Evolutionary conservation across 495 filamentous ascomycete genomes (phyloP).

Genomic region (Talaromyces liani): DNA sequence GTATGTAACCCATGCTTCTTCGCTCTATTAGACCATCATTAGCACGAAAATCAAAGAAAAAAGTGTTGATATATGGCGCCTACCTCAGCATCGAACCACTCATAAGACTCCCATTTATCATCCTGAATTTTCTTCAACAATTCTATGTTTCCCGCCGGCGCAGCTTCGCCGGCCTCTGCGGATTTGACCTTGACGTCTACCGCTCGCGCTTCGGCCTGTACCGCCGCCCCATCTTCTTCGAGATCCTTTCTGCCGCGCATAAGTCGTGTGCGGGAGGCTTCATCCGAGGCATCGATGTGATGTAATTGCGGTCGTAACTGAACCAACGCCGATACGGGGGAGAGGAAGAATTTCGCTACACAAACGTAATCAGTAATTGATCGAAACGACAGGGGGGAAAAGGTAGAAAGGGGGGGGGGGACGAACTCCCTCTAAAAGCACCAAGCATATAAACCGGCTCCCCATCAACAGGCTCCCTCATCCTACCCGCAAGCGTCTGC

Average conservation of each 20-base stretch:
- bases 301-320: constrained; percentile 70
- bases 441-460: constrained; percentile 67
- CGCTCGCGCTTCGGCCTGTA: constrained; percentile 48
- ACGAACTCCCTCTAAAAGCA: constrained; percentile 55
- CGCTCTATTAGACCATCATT: constrained; percentile 31
- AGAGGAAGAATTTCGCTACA: constrained; percentile 61
- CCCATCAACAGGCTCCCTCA: constrained; percentile 47
- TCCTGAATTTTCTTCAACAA: constrained; percentile 54
- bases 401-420: not conserved
- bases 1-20: constrained; percentile 55
- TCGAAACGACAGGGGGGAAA: not conserved
- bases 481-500: constrained; percentile 60
- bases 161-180: constrained; percentile 46
- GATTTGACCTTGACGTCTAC: constrained; percentile 64
- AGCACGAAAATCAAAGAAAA: not conserved
- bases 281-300: constrained; percentile 62
- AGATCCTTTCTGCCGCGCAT: constrained; percentile 31
- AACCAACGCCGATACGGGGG: constrained; percentile 57
- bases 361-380: constrained; percentile 4
- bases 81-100: constrained; percentile 65
- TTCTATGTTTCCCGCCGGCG: constrained; percentile 43
- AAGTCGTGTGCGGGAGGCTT: constrained; percentile 30
- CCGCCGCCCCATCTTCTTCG: constrained; percentile 34
- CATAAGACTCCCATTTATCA: constrained; percentile 57
- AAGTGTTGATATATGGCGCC: not conserved